phyloP scores from a whole-genome alignment of 2,329 filamentous ascomycete genomes.

The Talaromyces pinophilus region DNA sequence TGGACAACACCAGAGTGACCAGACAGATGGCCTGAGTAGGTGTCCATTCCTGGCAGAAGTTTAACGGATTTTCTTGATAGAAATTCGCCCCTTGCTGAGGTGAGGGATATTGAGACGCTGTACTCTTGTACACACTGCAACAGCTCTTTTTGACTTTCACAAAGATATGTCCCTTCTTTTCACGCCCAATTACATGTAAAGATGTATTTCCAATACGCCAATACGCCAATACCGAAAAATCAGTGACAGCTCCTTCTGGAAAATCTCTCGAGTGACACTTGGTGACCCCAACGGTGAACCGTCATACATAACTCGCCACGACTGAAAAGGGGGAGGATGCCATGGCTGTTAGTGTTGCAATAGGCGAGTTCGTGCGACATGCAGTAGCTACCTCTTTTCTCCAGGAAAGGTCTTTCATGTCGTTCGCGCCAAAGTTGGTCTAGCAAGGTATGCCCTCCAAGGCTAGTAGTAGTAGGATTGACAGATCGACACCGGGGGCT shows the following conservation, averaged over 20 bases:
- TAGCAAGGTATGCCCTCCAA: background rate
- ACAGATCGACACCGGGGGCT: background rate
- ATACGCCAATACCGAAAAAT: background rate
- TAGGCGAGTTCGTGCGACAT: background rate
- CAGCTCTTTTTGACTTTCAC: background rate
- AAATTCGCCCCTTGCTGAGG: conserved; percentile 6
- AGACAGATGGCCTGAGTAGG: background rate
- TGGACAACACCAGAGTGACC: background rate
- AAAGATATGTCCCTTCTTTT: background rate
- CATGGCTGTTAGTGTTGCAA: background rate
- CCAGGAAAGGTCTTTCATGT: background rate
- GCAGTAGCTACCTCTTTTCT: background rate
- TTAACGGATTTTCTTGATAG: background rate
- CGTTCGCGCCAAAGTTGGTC: background rate
- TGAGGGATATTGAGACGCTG: conserved; percentile 4
- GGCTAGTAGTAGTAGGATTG: background rate
- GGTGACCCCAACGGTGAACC: background rate
- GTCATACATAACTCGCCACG: background rate
- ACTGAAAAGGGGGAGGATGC: background rate
- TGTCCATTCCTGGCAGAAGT: background rate
- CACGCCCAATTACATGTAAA: background rate
- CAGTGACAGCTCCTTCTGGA: background rate
- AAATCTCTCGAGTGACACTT: background rate
- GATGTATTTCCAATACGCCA: background rate
- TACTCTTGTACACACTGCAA: background rate